Percentiles rank a stretch among this genome's conserved stretches.
These are phyloP conservation scores for Monosporascus sp. DNA, from an alignment of 2,329 filamentous ascomycete genomes.

Conservation along the genomic window DNA sequence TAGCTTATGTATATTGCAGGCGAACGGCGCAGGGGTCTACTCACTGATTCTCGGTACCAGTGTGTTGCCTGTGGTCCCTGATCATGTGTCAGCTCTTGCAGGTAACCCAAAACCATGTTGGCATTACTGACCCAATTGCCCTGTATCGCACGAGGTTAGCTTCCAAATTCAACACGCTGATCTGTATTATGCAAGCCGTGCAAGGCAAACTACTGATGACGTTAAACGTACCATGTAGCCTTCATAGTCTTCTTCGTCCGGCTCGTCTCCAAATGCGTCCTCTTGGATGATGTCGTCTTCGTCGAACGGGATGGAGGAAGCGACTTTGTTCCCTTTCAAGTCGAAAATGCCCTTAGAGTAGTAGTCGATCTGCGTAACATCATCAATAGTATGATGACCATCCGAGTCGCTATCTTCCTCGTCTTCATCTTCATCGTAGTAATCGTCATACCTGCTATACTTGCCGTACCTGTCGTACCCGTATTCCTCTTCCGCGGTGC, in stretches of 20 bases:
- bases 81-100: neutral
- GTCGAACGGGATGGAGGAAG: slow-evolving; percentile 9
- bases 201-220: too few relatives aligned
- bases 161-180: neutral
- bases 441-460: neutral
- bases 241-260: slow-evolving; percentile 18
- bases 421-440: slow-evolving; percentile 2
- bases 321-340: slow-evolving; percentile 17
- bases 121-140: neutral
- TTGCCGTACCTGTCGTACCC: neutral
- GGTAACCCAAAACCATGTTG: neutral
- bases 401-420: slow-evolving; percentile 6
- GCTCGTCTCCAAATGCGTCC: slow-evolving; percentile 12
- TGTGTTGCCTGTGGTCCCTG: slow-evolving; percentile 1
- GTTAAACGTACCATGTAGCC: slow-evolving; percentile 21
- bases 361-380: slow-evolving; percentile 5
- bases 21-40: neutral
- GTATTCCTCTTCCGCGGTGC: slow-evolving; percentile 2
- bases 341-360: slow-evolving; percentile 21
- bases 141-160: neutral
- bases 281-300: slow-evolving; percentile 16
- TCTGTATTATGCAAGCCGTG: too few relatives aligned
- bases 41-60: slow-evolving; percentile 7
- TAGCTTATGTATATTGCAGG: neutral
- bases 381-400: slow-evolving; percentile 9